These are phyloP conservation scores for Calocybe gambosa DNA, from an alignment of 1,284 basidiomycete species.

Conservation along the genomic window DNA sequence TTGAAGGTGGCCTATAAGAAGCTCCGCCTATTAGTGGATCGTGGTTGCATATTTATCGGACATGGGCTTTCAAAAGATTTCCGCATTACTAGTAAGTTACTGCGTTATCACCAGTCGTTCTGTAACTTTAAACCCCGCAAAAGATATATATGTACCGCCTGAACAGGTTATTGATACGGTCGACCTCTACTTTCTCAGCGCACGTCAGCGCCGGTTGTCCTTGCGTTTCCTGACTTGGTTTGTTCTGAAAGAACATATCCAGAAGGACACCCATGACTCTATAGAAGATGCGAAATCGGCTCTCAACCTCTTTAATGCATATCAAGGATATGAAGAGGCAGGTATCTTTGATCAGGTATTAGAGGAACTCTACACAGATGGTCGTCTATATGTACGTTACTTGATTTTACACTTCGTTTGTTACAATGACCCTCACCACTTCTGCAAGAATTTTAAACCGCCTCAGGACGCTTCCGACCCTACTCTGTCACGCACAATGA, in stretches of 20 bases:
- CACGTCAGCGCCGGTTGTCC: constrained; percentile 82
- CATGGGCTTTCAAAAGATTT: constrained; percentile 99
- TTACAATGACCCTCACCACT: too few species aligned
- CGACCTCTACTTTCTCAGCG: constrained; percentile 83
- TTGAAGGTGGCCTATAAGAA: constrained; percentile 98
- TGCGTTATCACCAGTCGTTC: not conserved
- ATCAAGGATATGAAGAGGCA: constrained; percentile 71
- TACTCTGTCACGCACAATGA: constrained; percentile 4
- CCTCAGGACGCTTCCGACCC: constrained; percentile 21
- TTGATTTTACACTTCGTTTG: not conserved
- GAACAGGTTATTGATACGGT: constrained; percentile 97
- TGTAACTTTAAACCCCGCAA: constrained; percentile 1
- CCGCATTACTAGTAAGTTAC: constrained; percentile 86
- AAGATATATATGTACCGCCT: constrained; percentile 94
- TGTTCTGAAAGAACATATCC: constrained; percentile 86
- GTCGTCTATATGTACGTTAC: constrained; percentile 57
- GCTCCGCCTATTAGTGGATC: constrained; percentile 88
- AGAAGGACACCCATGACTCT: constrained; percentile 91
- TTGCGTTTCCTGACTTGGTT: constrained; percentile 95
- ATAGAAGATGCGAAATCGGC: constrained; percentile 94
- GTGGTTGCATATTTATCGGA: constrained; percentile 95
- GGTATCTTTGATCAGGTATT: constrained; percentile 84
- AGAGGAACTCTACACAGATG: constrained; percentile 75
- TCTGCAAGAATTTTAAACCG: constrained; percentile 63
- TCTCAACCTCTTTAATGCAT: constrained; percentile 81